Evolutionary conservation across 2,329 filamentous ascomycete species (phyloP).

Genomic region (Phyllosticta paracitricarpa): DNA sequence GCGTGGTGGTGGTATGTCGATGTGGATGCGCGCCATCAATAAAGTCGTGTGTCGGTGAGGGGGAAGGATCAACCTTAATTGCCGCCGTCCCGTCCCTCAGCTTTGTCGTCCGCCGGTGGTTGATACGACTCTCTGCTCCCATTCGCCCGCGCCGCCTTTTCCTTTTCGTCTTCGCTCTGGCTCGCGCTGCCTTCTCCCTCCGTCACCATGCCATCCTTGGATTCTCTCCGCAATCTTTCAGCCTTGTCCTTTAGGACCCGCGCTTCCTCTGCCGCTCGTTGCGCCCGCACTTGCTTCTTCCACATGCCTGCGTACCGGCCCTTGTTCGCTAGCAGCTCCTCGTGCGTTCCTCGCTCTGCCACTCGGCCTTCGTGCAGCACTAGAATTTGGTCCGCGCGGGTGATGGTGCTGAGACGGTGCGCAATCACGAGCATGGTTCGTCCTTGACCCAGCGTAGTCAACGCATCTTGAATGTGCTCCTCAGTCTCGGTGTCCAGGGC

Average conservation of each 20-base stretch:
- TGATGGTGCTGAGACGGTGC: constrained; percentile 51
- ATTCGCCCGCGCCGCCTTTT: constrained; percentile 4
- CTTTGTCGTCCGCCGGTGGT: neutral
- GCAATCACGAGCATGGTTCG: constrained; percentile 94
- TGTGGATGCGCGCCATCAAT: neutral
- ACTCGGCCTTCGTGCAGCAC: constrained; percentile 45
- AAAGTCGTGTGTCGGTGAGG: neutral
- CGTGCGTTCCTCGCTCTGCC: constrained; percentile 42
- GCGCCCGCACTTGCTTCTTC: constrained; percentile 43
- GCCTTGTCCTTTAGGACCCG: constrained; percentile 40
- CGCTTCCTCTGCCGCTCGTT: constrained; percentile 40
- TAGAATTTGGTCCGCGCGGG: constrained; percentile 46
- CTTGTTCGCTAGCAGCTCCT: constrained; percentile 38
- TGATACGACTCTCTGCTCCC: neutral
- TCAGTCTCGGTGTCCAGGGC: constrained; percentile 87
- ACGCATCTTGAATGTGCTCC: constrained; percentile 80
- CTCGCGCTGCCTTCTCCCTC: constrained; percentile 30
- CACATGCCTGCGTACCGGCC: constrained; percentile 42
- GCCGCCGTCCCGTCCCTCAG: neutral
- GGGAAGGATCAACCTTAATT: neutral
- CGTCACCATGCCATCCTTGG: constrained; percentile 32
- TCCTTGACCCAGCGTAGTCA: constrained; percentile 70
- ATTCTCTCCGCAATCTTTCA: constrained; percentile 38
- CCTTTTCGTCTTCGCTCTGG: constrained; percentile 27
- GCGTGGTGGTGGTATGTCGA: neutral